Evolutionary conservation across 768 basidiomycete genomes (phyloP).

Genomic region (Amanita inopinata): DNA sequence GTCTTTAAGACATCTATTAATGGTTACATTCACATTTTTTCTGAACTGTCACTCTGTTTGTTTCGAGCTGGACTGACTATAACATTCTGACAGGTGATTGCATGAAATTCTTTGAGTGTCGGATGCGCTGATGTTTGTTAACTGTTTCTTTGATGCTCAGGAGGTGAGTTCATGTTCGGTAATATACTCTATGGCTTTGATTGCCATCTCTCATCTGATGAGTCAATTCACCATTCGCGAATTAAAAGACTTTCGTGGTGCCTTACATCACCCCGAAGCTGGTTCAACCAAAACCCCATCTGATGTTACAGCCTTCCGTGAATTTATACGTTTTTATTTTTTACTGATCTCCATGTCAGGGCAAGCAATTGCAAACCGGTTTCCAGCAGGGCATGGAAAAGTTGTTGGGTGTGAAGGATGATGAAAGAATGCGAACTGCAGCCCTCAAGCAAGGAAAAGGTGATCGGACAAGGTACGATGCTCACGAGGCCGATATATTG

Average conservation of each 20-base stretch:
- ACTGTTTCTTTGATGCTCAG: conserved; percentile 16
- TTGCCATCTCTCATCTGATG: conserved; percentile 30
- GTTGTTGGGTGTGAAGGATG: conserved; percentile 48
- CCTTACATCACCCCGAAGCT: conserved; percentile 52
- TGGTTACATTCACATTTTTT: conserved; percentile 50
- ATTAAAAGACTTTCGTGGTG: conserved; percentile 46
- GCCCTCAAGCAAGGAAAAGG: conserved; percentile 6
- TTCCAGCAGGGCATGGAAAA: conserved; percentile 77
- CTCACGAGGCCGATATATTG: conserved; percentile 50
- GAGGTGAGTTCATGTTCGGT: conserved; percentile 24
- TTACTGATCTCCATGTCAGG: conserved; percentile 25
- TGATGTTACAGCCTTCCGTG: conserved; percentile 29
- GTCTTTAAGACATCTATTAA: conserved; percentile 74
- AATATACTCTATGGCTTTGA: conserved; percentile 2
- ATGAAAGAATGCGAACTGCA: conserved; percentile 4
- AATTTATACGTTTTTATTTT: background rate
- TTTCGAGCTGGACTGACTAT: conserved; percentile 11
- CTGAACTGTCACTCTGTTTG: conserved; percentile 14
- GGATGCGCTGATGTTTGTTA: conserved; percentile 12
- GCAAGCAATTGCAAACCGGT: conserved; percentile 63
- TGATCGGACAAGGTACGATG: conserved; percentile 30
- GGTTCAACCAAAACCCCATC: conserved; percentile 70
- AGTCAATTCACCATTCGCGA: conserved; percentile 63
- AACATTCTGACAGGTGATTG: conserved; percentile 14
- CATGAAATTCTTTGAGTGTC: background rate